phyloP scores from a whole-genome alignment of 495 filamentous ascomycete genomes.

The Monascus purpureus region DNA sequence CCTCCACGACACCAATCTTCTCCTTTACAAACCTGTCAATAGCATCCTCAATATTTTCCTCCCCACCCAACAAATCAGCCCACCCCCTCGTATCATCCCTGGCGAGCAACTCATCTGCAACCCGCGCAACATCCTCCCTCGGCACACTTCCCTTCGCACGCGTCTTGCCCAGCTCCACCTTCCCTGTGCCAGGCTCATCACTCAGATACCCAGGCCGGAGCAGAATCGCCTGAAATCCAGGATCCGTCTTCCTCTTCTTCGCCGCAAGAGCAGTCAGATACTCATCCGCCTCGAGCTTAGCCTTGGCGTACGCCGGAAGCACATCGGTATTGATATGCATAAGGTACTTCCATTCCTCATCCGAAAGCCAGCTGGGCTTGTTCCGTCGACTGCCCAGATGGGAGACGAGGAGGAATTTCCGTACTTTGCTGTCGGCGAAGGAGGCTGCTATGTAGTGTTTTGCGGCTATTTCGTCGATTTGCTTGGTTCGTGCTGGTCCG shows the following conservation, averaged over 20 bases:
- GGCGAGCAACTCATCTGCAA: slow-evolving; percentile 51
- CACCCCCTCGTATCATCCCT: slow-evolving; percentile 43
- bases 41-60: slow-evolving; percentile 44
- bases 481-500: slow-evolving; percentile 42
- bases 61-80: slow-evolving; percentile 46
- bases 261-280: slow-evolving; percentile 45
- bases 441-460: slow-evolving; percentile 56
- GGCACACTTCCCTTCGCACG: slow-evolving; percentile 39
- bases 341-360: slow-evolving; percentile 38
- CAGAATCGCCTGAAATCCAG: slow-evolving; percentile 46
- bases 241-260: slow-evolving; percentile 22
- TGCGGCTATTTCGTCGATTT: slow-evolving; percentile 56
- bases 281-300: slow-evolving; percentile 66
- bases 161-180: slow-evolving; percentile 52
- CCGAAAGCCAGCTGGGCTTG: slow-evolving; percentile 54
- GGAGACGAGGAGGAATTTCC: slow-evolving; percentile 63
- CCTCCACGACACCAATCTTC: slow-evolving; percentile 50
- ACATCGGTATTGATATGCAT: slow-evolving; percentile 37
- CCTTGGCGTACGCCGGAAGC: slow-evolving; percentile 52
- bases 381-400: slow-evolving; percentile 45
- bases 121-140: slow-evolving; percentile 55
- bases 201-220: slow-evolving; percentile 56
- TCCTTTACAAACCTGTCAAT: slow-evolving; percentile 50
- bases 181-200: slow-evolving; percentile 41
- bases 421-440: slow-evolving; percentile 40